phyloP scores from a whole-genome alignment of 306 rosid species.

The Glycine latifolia region DNA sequence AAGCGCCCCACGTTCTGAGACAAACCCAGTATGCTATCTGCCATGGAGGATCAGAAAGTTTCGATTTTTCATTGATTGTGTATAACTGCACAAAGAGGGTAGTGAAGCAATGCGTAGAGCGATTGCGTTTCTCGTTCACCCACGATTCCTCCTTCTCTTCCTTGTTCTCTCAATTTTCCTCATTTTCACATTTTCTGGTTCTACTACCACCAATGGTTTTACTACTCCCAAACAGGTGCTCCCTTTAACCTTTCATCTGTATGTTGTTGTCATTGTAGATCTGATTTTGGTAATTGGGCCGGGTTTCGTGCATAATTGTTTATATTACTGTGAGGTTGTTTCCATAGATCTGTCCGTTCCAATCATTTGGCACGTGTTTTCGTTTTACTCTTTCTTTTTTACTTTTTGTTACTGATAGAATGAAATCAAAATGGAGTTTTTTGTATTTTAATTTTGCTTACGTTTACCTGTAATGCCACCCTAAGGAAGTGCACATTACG shows the following conservation, averaged over 20 bases:
- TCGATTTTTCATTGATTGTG: slow-evolving; percentile 35
- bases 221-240: slow-evolving; percentile 31
- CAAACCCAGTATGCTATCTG: slow-evolving; percentile 33
- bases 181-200: slow-evolving; percentile 55
- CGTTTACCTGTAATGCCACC: background rate
- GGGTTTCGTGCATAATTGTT: background rate
- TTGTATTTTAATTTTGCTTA: background rate
- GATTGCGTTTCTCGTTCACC: slow-evolving; percentile 64
- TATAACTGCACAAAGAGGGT: background rate
- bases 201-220: background rate
- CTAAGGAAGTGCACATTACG: background rate
- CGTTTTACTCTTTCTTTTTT: background rate
- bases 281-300: slow-evolving; percentile 35
- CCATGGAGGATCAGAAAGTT: slow-evolving; percentile 33
- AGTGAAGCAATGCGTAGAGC: slow-evolving; percentile 60
- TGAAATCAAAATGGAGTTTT: background rate
- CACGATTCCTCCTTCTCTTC: slow-evolving; percentile 62
- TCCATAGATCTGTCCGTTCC: background rate
- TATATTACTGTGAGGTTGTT: background rate
- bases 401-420: background rate
- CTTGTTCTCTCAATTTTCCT: slow-evolving; percentile 58
- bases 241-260: background rate
- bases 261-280: slow-evolving; percentile 11
- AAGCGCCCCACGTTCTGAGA: background rate
- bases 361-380: background rate